These are phyloP conservation scores for Eleusine indica DNA, from an alignment of 176 grass and related monocot genomes.

Conservation along the genomic window DNA sequence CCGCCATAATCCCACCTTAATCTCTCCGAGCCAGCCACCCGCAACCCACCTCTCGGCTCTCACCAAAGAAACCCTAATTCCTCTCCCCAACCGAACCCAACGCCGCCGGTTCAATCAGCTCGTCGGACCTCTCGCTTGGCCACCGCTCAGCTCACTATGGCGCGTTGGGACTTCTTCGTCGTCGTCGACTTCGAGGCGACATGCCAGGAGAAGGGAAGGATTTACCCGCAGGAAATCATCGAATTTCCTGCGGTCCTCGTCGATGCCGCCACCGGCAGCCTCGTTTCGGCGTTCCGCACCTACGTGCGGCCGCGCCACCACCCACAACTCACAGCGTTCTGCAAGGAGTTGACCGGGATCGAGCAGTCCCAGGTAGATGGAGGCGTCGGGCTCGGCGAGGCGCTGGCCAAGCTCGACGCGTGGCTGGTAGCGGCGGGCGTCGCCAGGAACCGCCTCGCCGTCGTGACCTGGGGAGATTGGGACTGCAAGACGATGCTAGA, in stretches of 20 bases:
- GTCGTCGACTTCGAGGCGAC: constrained; percentile 78
- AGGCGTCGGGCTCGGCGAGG: constrained; percentile 53
- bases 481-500: constrained; percentile 63
- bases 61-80: too few relatives aligned
- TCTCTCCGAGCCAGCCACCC: too few relatives aligned
- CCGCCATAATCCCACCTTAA: too few relatives aligned
- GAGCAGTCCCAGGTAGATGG: constrained; percentile 57
- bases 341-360: constrained; percentile 65
- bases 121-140: too few relatives aligned
- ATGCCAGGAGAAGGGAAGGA: constrained; percentile 40
- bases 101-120: too few relatives aligned
- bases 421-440: constrained; percentile 37
- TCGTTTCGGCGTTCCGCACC: constrained; percentile 56
- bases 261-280: constrained; percentile 53
- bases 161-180: constrained; percentile 36
- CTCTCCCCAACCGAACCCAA: too few relatives aligned
- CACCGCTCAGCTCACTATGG: too few relatives aligned
- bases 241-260: constrained; percentile 68
- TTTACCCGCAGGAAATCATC: constrained; percentile 61
- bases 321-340: constrained; percentile 56
- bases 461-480: constrained; percentile 71
- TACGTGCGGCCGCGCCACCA: constrained; percentile 60
- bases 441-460: constrained; percentile 36
- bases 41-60: too few relatives aligned
- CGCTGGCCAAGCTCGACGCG: constrained; percentile 61